phyloP scores from a whole-genome alignment of 371 early-diverging fungal genomes.

The Rhizomucor pusillus region DNA sequence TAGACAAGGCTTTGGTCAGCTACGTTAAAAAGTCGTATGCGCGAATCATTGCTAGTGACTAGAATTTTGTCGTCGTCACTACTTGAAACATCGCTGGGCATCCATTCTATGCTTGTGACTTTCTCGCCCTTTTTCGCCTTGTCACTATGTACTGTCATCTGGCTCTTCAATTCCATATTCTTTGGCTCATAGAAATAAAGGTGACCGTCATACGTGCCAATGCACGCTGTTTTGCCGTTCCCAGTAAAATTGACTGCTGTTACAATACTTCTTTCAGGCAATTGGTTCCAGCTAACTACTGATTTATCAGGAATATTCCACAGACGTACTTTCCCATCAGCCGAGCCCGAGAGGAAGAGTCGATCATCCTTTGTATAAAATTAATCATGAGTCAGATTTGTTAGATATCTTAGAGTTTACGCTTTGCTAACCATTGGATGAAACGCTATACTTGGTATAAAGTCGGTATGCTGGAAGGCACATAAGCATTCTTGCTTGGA shows the following conservation, averaged over 20 bases:
- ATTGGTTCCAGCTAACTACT: constrained; percentile 73
- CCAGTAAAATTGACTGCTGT: constrained; percentile 78
- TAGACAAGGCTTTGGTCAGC: constrained; percentile 69
- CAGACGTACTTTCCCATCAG: constrained; percentile 76
- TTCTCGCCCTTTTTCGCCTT: constrained; percentile 61
- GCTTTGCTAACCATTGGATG: constrained; percentile 60
- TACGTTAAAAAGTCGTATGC: constrained; percentile 73
- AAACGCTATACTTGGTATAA: constrained; percentile 78
- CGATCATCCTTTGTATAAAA: constrained; percentile 64
- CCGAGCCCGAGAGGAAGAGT: constrained; percentile 76
- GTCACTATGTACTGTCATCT: constrained; percentile 64
- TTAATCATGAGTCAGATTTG: background rate
- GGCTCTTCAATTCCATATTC: constrained; percentile 76
- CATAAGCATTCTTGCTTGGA: constrained; percentile 70
- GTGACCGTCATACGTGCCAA: constrained; percentile 78
- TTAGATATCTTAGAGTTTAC: background rate
- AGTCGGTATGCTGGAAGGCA: constrained; percentile 73
- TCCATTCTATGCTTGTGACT: constrained; percentile 71
- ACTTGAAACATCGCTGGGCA: constrained; percentile 51
- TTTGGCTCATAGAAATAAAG: constrained; percentile 78
- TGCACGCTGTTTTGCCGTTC: constrained; percentile 68
- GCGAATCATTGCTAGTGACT: constrained; percentile 82
- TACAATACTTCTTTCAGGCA: constrained; percentile 62
- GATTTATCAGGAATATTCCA: constrained; percentile 83
- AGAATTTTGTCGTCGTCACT: constrained; percentile 55